Percentiles rank a stretch among this genome's conserved stretches.
These are phyloP conservation scores for Claviceps purpurea DNA, from an alignment of 2,329 filamentous ascomycete species.

Conservation along the genomic window DNA sequence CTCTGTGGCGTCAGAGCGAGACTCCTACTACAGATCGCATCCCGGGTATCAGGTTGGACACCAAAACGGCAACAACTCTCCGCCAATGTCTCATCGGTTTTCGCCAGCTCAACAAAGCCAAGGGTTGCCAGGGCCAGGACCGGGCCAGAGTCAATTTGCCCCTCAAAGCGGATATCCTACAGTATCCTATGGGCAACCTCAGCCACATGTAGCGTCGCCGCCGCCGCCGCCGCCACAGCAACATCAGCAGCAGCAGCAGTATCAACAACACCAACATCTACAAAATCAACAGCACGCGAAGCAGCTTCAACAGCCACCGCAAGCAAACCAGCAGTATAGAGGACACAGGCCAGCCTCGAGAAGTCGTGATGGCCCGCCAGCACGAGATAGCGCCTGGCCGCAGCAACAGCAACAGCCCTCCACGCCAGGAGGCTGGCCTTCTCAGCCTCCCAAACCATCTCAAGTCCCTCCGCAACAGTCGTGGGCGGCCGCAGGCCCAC, in stretches of 20 bases:
- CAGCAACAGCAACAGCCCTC: conserved; percentile 10
- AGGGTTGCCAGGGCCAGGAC: conserved; percentile 6
- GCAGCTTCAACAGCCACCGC: background rate
- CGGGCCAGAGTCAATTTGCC: conserved; percentile 22
- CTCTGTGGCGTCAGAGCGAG: conserved; percentile 25
- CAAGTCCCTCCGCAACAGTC: conserved; percentile 22
- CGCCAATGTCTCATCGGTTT: conserved; percentile 34
- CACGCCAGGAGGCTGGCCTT: conserved; percentile 15
- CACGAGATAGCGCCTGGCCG: conserved; percentile 22
- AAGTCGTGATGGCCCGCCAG: conserved; percentile 27
- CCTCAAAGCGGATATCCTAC: conserved; percentile 30
- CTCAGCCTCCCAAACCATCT: conserved; percentile 17
- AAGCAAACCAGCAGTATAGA: conserved; percentile 13
- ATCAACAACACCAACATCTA: conserved; percentile 17
- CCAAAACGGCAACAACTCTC: conserved; percentile 28
- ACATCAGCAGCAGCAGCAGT: conserved; percentile 32
- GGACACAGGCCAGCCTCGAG: conserved; percentile 31
- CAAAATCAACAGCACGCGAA: conserved; percentile 10
- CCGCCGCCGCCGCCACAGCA: conserved; percentile 19
- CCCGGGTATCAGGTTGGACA: conserved; percentile 22
- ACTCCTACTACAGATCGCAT: conserved; percentile 32
- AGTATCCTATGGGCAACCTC: conserved; percentile 23
- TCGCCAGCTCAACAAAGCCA: conserved; percentile 25
- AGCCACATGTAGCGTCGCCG: conserved; percentile 33
- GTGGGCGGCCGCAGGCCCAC: conserved; percentile 13